A percentile compares a stretch with the other conserved stretches of the same genome.
Evolutionary conservation across 2,329 filamentous ascomycete species (phyloP).

Genomic region (Colletotrichum tropicale): DNA sequence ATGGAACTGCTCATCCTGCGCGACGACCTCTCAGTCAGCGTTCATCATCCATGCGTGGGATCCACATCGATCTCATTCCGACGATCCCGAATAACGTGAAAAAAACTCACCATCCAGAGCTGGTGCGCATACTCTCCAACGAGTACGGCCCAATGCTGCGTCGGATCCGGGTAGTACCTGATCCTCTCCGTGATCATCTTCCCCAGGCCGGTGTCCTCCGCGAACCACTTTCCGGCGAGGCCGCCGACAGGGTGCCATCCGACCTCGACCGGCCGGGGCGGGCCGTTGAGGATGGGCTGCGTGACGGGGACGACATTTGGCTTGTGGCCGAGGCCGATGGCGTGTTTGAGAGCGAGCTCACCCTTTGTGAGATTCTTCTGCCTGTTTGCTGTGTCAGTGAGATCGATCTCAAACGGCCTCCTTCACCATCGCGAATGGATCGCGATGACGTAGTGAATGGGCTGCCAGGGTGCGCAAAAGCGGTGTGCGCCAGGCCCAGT

Average conservation of each 20-base stretch:
- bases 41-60: background rate
- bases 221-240: slow-evolving; percentile 62
- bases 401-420: background rate
- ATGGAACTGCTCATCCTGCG: slow-evolving; percentile 57
- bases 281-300: slow-evolving; percentile 39
- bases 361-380: slow-evolving; percentile 41
- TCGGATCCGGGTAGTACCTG: slow-evolving; percentile 60
- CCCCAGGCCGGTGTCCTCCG: slow-evolving; percentile 58
- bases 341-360: slow-evolving; percentile 44
- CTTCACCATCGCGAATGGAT: background rate
- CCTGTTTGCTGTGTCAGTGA: slow-evolving; percentile 24
- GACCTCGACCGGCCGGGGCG: slow-evolving; percentile 51
- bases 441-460: background rate
- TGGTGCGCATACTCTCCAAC: slow-evolving; percentile 61
- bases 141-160: slow-evolving; percentile 64
- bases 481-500: background rate
- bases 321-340: slow-evolving; percentile 46
- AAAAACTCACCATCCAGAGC: slow-evolving; percentile 59
- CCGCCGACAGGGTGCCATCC: slow-evolving; percentile 65
- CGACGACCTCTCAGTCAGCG: background rate
- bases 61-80: background rate
- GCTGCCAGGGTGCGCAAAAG: background rate
- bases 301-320: slow-evolving; percentile 48
- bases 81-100: background rate
- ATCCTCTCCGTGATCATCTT: slow-evolving; percentile 61